Conservation (phyloP, 495 filamentous ascomycete genomes). For the Penicillium parvum region DNA sequence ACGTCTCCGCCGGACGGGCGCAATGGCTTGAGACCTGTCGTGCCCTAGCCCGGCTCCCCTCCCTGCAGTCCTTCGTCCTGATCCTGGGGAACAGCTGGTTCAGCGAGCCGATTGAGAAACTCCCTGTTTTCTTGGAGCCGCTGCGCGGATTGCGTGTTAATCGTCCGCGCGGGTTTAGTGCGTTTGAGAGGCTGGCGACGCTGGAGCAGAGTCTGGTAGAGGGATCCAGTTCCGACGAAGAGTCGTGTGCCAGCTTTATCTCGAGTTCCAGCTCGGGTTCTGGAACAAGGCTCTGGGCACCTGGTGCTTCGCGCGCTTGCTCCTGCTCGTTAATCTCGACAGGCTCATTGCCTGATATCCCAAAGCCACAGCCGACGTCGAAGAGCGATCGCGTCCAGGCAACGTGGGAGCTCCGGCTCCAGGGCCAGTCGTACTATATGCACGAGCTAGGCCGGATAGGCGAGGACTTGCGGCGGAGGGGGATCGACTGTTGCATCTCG, state of each 20-base stretch:
- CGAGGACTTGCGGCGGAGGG: slow-evolving; percentile 30
- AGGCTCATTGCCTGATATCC: background rate
- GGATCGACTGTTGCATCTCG: slow-evolving; percentile 26
- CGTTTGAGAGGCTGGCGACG: background rate
- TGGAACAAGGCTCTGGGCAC: background rate
- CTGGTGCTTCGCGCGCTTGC: background rate
- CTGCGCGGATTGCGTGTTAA: slow-evolving; percentile 26
- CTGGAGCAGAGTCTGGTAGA: background rate
- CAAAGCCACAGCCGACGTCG: background rate
- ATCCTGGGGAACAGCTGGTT: slow-evolving; percentile 39
- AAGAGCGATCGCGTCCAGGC: no score
- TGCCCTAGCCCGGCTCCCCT: slow-evolving; percentile 21
- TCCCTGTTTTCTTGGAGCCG: slow-evolving; percentile 40
- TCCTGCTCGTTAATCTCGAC: background rate
- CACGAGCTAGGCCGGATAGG: slow-evolving; percentile 30
- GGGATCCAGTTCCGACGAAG: slow-evolving; percentile 5
- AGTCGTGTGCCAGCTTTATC: background rate
- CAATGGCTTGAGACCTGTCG: slow-evolving; percentile 44
- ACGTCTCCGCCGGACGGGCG: slow-evolving; percentile 38
- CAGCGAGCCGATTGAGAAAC: slow-evolving; percentile 39
- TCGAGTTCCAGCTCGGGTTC: background rate
- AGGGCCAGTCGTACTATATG: slow-evolving; percentile 36
- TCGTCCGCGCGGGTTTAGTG: background rate
- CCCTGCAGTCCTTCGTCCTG: slow-evolving; percentile 34
- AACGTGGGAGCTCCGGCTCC: slow-evolving; percentile 33